These are phyloP conservation scores for Haplosporangium sp. DNA, from an alignment of 371 early-diverging fungal genomes.

Conservation along the genomic window DNA sequence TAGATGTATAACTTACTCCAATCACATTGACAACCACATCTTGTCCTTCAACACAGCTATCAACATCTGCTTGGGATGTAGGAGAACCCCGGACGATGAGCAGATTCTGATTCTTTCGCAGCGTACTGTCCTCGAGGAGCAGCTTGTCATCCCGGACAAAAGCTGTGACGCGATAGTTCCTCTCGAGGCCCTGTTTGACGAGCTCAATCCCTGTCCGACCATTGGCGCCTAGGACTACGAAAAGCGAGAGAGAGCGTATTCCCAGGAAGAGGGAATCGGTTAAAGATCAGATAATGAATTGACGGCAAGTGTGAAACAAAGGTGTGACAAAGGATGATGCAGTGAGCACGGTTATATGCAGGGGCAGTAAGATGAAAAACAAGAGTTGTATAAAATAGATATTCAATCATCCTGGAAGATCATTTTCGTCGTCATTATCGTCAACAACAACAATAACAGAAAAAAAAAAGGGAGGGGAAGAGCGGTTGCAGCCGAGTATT, in stretches of 20 bases:
- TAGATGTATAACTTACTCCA: constrained; percentile 25
- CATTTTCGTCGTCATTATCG: too few species aligned
- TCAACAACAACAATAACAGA: background rate
- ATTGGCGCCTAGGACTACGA: constrained; percentile 47
- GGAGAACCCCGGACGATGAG: constrained; percentile 48
- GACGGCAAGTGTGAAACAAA: background rate
- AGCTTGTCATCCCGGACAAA: constrained; percentile 50
- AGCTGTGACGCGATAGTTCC: constrained; percentile 53
- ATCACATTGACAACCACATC: constrained; percentile 53
- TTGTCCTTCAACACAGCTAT: constrained; percentile 45
- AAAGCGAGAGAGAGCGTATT: constrained; percentile 3
- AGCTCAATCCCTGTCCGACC: constrained; percentile 49
- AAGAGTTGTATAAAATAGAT: too few species aligned
- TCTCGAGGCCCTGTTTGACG: constrained; percentile 40
- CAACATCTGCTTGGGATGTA: constrained; percentile 44
- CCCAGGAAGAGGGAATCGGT: too few species aligned
- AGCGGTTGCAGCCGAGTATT: too few species aligned
- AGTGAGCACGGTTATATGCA: too few species aligned
- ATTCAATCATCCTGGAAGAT: too few species aligned
- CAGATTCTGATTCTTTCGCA: constrained; percentile 51
- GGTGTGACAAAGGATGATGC: too few species aligned
- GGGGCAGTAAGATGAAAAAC: too few species aligned
- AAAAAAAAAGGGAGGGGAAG: background rate
- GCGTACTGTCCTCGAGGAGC: constrained; percentile 29
- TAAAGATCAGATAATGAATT: background rate